These are phyloP conservation scores for Lasiodiplodia sp. DNA, from an alignment of 2,329 filamentous ascomycete genomes.

Conservation along the genomic window DNA sequence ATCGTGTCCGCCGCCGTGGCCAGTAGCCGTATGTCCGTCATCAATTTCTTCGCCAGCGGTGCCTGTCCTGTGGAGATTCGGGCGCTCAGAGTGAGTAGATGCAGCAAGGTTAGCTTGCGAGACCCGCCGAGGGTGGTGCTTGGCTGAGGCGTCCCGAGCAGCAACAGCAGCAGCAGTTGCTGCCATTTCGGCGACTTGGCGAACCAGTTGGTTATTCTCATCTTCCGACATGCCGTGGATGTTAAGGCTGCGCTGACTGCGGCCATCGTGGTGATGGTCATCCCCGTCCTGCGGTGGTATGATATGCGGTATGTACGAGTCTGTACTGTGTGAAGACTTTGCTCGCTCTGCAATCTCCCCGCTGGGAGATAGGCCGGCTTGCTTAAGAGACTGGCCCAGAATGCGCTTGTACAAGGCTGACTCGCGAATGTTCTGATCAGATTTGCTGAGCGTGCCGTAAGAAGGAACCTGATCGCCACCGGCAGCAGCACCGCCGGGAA, in stretches of 20 bases:
- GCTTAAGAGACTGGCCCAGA: conserved; percentile 85
- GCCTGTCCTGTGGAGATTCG: conserved; percentile 47
- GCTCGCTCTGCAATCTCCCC: conserved; percentile 2
- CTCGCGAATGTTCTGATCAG: conserved; percentile 73
- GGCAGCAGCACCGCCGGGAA: conserved; percentile 28
- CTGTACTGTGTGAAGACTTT: conserved; percentile 15
- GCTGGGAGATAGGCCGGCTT: conserved; percentile 71
- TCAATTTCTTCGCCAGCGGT: conserved; percentile 53
- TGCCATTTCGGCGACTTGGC: conserved; percentile 91
- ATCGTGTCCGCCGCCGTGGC: conserved; percentile 78
- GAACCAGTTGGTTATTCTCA: conserved; percentile 80
- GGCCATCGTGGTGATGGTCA: conserved; percentile 47
- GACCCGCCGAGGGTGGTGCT: conserved; percentile 58
- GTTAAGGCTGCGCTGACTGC: conserved; percentile 51
- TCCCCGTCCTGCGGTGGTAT: conserved; percentile 47
- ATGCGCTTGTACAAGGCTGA: conserved; percentile 93
- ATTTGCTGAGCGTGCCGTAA: conserved; percentile 34
- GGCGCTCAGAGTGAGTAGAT: conserved; percentile 47
- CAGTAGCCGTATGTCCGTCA: conserved; percentile 51
- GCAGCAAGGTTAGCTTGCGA: conserved; percentile 51
- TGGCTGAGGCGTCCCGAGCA: conserved; percentile 73
- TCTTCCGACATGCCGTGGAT: conserved; percentile 77
- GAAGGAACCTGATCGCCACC: conserved; percentile 35
- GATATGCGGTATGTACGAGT: conserved; percentile 44
- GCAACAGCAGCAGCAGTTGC: conserved; percentile 89